Conservation (phyloP, 2,329 filamentous ascomycete genomes). For the Cercospora sp. region DNA sequence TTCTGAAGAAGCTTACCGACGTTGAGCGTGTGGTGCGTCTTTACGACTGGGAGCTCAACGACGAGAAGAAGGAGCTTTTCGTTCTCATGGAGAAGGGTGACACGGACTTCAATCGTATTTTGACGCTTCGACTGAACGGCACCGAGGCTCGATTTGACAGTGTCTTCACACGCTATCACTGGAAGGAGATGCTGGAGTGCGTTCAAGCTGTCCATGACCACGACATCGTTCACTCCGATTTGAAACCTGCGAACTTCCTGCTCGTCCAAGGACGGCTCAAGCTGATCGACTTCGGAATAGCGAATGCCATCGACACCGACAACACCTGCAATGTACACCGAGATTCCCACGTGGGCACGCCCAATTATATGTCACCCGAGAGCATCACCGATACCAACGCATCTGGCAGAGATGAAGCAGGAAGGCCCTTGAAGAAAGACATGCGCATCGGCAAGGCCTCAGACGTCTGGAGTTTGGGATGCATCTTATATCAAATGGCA, state of each 20-base stretch:
- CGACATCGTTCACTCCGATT: conserved; percentile 93
- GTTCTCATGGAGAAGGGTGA: conserved; percentile 98
- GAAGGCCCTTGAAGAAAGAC: conserved; percentile 62
- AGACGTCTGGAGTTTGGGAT: conserved; percentile 94
- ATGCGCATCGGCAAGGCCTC: conserved; percentile 96
- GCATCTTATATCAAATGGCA: conserved; percentile 96
- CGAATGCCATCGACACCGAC: conserved; percentile 92
- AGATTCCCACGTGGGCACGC: conserved; percentile 91
- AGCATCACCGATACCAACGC: conserved; percentile 85
- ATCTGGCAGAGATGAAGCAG: conserved; percentile 44
- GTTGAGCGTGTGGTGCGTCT: conserved; percentile 89
- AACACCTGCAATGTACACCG: conserved; percentile 97
- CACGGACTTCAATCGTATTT: conserved; percentile 83
- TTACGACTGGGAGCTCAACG: conserved; percentile 90
- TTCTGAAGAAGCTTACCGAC: conserved; percentile 76
- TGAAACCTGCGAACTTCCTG: conserved; percentile 97
- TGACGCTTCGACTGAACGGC: conserved; percentile 67
- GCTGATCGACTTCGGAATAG: conserved; percentile 97
- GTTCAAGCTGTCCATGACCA: conserved; percentile 82
- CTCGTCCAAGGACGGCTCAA: conserved; percentile 87
- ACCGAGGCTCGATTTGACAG: conserved; percentile 79
- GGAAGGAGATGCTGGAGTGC: conserved; percentile 99
- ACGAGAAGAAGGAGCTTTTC: conserved; percentile 79
- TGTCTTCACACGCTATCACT: conserved; percentile 93
- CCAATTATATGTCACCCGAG: conserved; percentile 98